These are phyloP conservation scores for Apiotrichum montevideense DNA, from an alignment of 1,284 basidiomycete genomes.

Conservation along the genomic window DNA sequence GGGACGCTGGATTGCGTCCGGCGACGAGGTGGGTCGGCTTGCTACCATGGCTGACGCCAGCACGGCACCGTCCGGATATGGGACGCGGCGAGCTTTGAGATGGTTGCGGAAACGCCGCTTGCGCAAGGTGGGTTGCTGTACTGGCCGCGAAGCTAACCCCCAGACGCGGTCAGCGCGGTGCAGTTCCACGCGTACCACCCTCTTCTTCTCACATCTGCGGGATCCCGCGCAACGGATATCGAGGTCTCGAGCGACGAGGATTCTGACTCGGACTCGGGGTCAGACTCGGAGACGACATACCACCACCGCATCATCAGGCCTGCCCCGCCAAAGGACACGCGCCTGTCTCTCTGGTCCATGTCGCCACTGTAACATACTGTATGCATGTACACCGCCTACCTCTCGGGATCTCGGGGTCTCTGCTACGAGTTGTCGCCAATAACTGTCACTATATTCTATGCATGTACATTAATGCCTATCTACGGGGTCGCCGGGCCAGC, in stretches of 20 bases:
- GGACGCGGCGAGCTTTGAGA: slow-evolving; percentile 25
- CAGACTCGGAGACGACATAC: neutral
- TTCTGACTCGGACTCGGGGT: slow-evolving; percentile 2
- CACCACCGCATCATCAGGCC: neutral
- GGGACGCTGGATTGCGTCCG: slow-evolving; percentile 63
- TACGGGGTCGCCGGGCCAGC: neutral
- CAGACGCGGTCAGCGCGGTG: slow-evolving; percentile 39
- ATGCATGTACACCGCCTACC: neutral
- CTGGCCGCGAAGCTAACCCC: neutral
- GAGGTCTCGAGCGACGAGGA: slow-evolving; percentile 1
- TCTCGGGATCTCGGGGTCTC: too few species aligned
- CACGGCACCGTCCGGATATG: slow-evolving; percentile 33
- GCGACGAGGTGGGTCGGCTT: slow-evolving; percentile 58
- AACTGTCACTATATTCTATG: too few species aligned
- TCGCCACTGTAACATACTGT: neutral
- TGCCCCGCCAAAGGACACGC: neutral
- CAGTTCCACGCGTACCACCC: slow-evolving; percentile 41
- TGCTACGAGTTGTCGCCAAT: too few species aligned
- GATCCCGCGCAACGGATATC: slow-evolving; percentile 15
- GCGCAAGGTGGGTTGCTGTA: slow-evolving; percentile 14
- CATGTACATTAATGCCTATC: too few species aligned
- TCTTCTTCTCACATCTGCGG: slow-evolving; percentile 29
- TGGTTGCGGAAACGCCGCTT: slow-evolving; percentile 12
- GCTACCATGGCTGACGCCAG: slow-evolving; percentile 12
- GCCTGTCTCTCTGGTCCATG: slow-evolving; percentile 9